Conservation (phyloP, 257 asterid species). For the Vinca minor region DNA sequence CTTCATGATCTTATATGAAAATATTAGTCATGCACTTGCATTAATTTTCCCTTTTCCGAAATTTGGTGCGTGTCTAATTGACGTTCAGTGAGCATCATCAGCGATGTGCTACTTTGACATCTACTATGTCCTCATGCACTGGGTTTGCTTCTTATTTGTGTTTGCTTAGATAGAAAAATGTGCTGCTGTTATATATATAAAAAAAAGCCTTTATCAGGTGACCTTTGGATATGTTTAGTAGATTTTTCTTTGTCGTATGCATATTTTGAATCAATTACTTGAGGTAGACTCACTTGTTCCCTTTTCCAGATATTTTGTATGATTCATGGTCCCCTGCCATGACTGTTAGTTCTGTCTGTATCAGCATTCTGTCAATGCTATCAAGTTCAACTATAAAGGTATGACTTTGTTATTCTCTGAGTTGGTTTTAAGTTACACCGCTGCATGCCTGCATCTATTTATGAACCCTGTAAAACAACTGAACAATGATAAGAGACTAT, state of each 20-base stretch:
- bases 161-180: not conserved
- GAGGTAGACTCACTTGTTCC: not conserved
- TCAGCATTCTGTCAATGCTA: conserved; percentile 95
- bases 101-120: not conserved
- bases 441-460: not conserved
- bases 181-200: no score
- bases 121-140: not conserved
- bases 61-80: not conserved
- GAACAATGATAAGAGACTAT: not conserved
- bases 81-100: not conserved
- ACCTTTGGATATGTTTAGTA: not conserved
- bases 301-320: conserved; percentile 65
- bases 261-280: not conserved
- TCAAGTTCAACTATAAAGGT: conserved; percentile 93
- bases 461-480: not conserved
- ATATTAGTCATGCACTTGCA: not conserved
- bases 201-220: not conserved
- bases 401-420: conserved; percentile 8
- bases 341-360: conserved; percentile 96
- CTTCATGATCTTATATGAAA: no score
- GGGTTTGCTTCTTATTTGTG: not conserved
- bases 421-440: no score
- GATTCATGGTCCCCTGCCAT: conserved; percentile 99
- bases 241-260: not conserved
- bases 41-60: not conserved